Base-by-base conservation (phyloP, 164 flowering plant species). In the Echeveria elegans region DNA sequence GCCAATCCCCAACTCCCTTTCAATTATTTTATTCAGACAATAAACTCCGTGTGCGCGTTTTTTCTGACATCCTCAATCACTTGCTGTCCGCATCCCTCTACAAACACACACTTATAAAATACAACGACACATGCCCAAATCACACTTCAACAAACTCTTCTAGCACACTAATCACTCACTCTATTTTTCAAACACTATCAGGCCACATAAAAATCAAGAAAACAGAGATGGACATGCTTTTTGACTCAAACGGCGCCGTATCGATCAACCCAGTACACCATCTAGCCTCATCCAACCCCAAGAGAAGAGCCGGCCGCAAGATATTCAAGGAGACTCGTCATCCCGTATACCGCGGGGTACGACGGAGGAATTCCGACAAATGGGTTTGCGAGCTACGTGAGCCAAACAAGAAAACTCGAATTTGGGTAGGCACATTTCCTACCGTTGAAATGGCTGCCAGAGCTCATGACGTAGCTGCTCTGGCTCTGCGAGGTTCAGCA, bases 341-440 rank as follows among this genome's bases (percentile, higher is more conserved):
- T 67, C 74, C 74, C 0, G 69, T 71, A 2, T 71, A 52, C 61
- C 40, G 73, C 5, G 73, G 73, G 0, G 69, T 71, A 30, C 29
- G 74, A 58, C 32, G 71, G 29, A 36, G 74, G 53, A 48, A 60
- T 6, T 16, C 65, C 10, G 75, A 69, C 11, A 84, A 78, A 68
- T 82, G 86, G 95, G 95, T 87, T 0, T 84, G 88, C 59, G 97
- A 88, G 62, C 77, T 88, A 11, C 75, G 95, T 8, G 88, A 85
- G 74, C 92, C 96, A 7, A 76, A 82, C 68, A 85, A 79, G 78
- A 82, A 81, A 67, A 66, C 86, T 0, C 70, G 90, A 64, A 81
- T 86, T 1, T 89, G 90, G 90, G 78, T 89, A 0, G 90, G 92
- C 19, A 89, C 90, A 1, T 85, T 77, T 43, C 79, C 79, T 1